Conservation (phyloP, 805 yeast species). For the Lipomyces spencermartinsiae region DNA sequence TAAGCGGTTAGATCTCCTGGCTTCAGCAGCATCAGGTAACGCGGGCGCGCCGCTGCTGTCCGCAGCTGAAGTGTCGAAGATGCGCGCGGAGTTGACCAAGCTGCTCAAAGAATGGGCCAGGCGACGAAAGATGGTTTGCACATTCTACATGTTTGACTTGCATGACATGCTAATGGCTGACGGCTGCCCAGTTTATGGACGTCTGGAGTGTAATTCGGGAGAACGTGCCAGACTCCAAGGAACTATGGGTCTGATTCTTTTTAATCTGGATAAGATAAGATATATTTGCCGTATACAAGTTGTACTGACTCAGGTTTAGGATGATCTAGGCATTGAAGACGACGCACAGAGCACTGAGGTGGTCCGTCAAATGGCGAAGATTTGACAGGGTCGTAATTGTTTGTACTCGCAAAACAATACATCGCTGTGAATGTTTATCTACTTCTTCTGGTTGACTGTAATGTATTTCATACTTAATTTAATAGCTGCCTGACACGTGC, state of each 20-base stretch:
- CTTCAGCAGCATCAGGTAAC: background rate
- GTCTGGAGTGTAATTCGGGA: constrained; percentile 27
- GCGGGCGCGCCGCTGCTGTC: constrained; percentile 8
- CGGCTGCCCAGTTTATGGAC: constrained; percentile 10
- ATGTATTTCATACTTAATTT: background rate
- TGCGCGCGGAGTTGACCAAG: constrained; percentile 12
- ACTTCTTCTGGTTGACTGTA: background rate
- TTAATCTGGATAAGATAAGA: background rate
- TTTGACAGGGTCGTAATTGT: background rate
- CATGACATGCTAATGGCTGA: background rate
- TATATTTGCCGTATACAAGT: background rate
- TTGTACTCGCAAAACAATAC: background rate
- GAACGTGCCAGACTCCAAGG: constrained; percentile 11
- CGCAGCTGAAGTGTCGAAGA: constrained; percentile 1
- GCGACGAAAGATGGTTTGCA: constrained; percentile 29
- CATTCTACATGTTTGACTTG: background rate
- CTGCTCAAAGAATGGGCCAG: constrained; percentile 26
- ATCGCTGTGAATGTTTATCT: background rate
- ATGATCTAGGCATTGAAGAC: constrained; percentile 7
- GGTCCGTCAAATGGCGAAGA: background rate
- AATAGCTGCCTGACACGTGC: background rate
- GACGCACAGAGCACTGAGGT: background rate
- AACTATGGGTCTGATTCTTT: constrained; percentile 23
- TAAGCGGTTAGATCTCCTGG: constrained; percentile 7
- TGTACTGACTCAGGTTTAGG: background rate